A percentile compares a stretch with the other conserved stretches of the same genome.
These are phyloP conservation scores for Naumovozyma baii DNA, from an alignment of 805 yeast species.

Conservation along the genomic window DNA sequence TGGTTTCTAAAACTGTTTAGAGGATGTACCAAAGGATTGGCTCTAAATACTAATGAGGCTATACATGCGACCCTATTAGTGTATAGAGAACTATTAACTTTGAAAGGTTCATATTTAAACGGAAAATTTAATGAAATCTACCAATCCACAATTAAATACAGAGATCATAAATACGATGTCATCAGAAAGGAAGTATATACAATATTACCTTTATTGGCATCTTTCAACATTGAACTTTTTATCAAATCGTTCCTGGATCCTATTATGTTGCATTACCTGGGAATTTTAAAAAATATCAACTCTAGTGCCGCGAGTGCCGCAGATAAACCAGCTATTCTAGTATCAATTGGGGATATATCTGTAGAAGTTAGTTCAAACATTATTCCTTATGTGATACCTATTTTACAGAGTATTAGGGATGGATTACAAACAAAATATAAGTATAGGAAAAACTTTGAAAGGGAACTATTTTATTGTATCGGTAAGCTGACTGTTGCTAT, in stretches of 20 bases:
- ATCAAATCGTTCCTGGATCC: conserved; percentile 73
- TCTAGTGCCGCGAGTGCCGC: conserved; percentile 18
- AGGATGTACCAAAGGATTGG: conserved; percentile 55
- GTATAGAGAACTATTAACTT: conserved; percentile 63
- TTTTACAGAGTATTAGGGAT: conserved; percentile 74
- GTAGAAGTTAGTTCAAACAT: conserved; percentile 67
- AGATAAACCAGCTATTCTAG: conserved; percentile 68
- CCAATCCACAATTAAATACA: conserved; percentile 61
- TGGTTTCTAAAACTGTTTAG: conserved; percentile 69
- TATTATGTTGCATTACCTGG: conserved; percentile 64
- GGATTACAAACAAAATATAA: conserved; percentile 48
- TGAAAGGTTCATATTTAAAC: conserved; percentile 63
- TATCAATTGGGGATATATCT: conserved; percentile 79
- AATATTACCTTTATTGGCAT: conserved; percentile 74
- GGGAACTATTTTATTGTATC: conserved; percentile 80
- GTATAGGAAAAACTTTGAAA: conserved; percentile 63
- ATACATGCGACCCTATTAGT: conserved; percentile 84
- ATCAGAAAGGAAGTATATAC: conserved; percentile 79
- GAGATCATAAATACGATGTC: conserved; percentile 65
- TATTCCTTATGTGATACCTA: conserved; percentile 79
- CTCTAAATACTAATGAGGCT: conserved; percentile 46
- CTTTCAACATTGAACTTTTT: conserved; percentile 64
- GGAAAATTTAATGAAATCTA: conserved; percentile 68
- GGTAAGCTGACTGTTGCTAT: conserved; percentile 80
- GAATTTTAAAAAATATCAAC: conserved; percentile 63